Evolutionary conservation across 83 land plant species (phyloP), one percentile per base, ranked within the genome.

Genomic region (Thuja plicata): DNA sequence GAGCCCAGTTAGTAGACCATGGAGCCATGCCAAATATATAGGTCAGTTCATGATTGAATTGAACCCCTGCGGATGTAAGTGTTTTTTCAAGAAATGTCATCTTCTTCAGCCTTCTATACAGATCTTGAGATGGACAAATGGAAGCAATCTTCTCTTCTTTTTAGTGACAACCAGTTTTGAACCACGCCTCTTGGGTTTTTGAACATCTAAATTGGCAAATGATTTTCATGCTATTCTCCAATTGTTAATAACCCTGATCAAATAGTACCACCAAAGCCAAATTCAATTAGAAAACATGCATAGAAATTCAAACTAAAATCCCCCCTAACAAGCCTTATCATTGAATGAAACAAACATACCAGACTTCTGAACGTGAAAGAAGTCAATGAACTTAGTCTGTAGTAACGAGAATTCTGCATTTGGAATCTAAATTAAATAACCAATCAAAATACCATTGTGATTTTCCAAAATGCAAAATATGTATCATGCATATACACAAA

Each of bases 1-100:
- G 52, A 16, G 99, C 89, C 35, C 89, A 21, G 88, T 98, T 98
- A 16, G 97, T 94, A 37, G 94, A 92, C 77, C 95, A 88, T 16
- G 99, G 97, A 19, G 99, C 99, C 94, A 95, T 92, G 45, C 97
- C 95, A 1, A 91, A 88, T 78, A 84, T 50, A 77, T 98, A 98
- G 37, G 96, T 95, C 37, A 98, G 96, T 86, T 93, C 92, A 87
- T 98, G 91, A 88, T 94, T 94, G 89, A 95, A 98, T 40, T 91
- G 91, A 1, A 97, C 89, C 10, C 97, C 93, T 1, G 95, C 90
- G 8, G 93, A 89, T 48, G 93, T 97, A 82, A 98, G 87, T 3
- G 99, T 97, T 3, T 99, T 96, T 8, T 99, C 99, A 8, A 98
- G 88, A 35, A 99, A 97, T 15, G 95, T 95, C 99, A 98, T 97